Evolutionary conservation across 768 basidiomycete species (phyloP).

Genomic region (Boletus patriciae): DNA sequence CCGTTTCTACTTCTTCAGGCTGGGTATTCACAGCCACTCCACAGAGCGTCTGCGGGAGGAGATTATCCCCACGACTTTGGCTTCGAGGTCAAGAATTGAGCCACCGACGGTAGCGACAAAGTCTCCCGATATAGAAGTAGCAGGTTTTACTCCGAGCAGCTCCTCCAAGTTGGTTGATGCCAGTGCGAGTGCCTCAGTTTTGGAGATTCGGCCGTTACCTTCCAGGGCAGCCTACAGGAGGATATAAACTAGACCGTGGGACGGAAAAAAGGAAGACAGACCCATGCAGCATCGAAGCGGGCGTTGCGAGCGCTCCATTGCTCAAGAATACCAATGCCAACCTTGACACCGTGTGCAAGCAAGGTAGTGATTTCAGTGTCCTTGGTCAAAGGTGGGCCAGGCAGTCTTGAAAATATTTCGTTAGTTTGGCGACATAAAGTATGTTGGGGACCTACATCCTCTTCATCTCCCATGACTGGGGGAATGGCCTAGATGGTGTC

Average conservation of each 20-base stretch:
- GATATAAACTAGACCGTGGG: constrained; percentile 1
- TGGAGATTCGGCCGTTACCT: constrained; percentile 39
- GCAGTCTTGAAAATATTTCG: constrained; percentile 22
- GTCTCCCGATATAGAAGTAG: constrained; percentile 39
- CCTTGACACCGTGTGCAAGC: constrained; percentile 65
- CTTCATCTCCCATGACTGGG: constrained; percentile 64
- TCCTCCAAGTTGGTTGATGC: constrained; percentile 56
- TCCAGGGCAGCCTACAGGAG: constrained; percentile 40
- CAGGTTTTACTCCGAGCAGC: constrained; percentile 33
- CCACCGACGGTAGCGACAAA: constrained; percentile 58
- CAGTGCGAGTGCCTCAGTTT: constrained; percentile 50
- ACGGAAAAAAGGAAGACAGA: constrained; percentile 40
- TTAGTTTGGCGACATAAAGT: constrained; percentile 3
- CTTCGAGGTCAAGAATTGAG: constrained; percentile 47
- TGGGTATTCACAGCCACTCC: constrained; percentile 44
- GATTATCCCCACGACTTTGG: constrained; percentile 54
- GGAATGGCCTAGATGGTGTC: constrained; percentile 67
- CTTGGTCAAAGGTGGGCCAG: constrained; percentile 35
- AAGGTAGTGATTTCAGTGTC: constrained; percentile 60
- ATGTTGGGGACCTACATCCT: constrained; percentile 25
- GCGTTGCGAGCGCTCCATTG: constrained; percentile 75
- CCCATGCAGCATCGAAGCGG: constrained; percentile 83
- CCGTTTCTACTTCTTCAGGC: background rate
- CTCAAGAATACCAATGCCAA: constrained; percentile 65
- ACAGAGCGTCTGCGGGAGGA: constrained; percentile 49